Evolutionary conservation across 768 basidiomycete species (phyloP).

Genomic region (Tephrocybe sp.): DNA sequence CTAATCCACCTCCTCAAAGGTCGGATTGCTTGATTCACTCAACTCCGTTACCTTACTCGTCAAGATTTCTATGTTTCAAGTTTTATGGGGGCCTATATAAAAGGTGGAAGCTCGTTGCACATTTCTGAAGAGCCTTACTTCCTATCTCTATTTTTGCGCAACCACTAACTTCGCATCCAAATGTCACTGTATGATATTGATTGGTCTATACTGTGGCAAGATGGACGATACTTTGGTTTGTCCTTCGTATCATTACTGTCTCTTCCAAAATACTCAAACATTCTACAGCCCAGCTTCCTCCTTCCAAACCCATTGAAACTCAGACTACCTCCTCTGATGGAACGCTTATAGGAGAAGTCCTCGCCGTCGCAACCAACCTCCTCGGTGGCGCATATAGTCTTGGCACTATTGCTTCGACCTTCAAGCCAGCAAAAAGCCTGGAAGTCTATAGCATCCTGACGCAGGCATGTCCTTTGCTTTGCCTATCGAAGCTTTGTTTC

Average conservation of each 20-base stretch:
- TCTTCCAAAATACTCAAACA: background rate
- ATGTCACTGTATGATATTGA: constrained; percentile 11
- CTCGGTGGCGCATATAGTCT: constrained; percentile 13
- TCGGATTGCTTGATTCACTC: no score
- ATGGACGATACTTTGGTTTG: constrained; percentile 17
- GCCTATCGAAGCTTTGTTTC: background rate
- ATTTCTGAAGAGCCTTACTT: background rate
- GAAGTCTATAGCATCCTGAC: constrained; percentile 16
- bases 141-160: background rate
- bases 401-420: constrained; percentile 1
- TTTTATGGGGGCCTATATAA: no score
- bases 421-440: constrained; percentile 3
- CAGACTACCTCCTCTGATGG: constrained; percentile 14
- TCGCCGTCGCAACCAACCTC: constrained; percentile 13
- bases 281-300: constrained; percentile 10
- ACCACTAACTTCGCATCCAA: background rate
- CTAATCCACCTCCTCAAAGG: no score
- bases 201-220: constrained; percentile 8
- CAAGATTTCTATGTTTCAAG: no score
- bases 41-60: no score
- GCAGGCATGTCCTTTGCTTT: background rate
- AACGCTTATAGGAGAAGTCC: constrained; percentile 5
- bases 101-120: background rate
- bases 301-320: background rate
- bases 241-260: background rate